Conservation (phyloP, 345 rosid genomes). For the Lumnitzera littorea region DNA sequence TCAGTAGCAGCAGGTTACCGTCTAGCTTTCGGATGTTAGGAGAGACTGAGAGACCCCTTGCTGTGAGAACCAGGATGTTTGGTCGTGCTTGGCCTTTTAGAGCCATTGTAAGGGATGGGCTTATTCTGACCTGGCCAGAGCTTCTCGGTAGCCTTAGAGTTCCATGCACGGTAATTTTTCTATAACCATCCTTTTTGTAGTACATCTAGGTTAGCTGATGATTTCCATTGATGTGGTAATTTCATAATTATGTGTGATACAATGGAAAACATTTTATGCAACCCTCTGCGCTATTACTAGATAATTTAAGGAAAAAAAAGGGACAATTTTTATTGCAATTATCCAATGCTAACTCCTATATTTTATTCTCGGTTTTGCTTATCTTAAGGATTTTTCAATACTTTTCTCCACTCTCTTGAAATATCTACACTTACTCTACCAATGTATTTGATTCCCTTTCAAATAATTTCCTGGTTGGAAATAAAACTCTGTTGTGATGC, state of each 20-base stretch:
- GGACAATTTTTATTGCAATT: too few relatives aligned
- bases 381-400: too few relatives aligned
- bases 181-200: neutral
- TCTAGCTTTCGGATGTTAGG: constrained; percentile 55
- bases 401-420: too few relatives aligned
- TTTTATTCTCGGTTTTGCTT: too few relatives aligned
- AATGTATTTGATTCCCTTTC: neutral
- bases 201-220: too few relatives aligned
- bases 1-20: constrained; percentile 38
- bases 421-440: too few relatives aligned
- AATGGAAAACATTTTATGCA: too few relatives aligned
- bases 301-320: too few relatives aligned
- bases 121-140: constrained; percentile 85
- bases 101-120: constrained; percentile 72
- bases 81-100: constrained; percentile 94
- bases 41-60: constrained; percentile 54
- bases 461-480: neutral
- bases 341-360: too few relatives aligned
- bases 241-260: too few relatives aligned
- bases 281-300: too few relatives aligned
- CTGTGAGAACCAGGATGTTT: constrained; percentile 74
- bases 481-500: neutral
- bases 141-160: constrained; percentile 27
- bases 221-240: too few relatives aligned
- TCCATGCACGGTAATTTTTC: constrained; percentile 63